Percentiles rank a stretch among this genome's conserved stretches.
phyloP scores from a whole-genome alignment of 1,139 yeast genomes.

The Suhomyces atakaporum region DNA sequence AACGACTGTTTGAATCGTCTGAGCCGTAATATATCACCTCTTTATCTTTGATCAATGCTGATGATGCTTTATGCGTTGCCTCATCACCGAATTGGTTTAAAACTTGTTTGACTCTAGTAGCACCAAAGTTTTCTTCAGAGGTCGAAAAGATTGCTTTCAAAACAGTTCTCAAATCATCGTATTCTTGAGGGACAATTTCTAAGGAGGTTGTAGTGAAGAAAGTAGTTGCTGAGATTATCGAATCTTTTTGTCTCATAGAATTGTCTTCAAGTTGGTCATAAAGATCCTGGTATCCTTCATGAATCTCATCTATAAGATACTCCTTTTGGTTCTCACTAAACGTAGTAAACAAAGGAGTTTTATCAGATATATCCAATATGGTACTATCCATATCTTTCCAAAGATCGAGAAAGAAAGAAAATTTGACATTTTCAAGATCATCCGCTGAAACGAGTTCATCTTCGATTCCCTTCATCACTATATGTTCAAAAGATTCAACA shows the following conservation, averaged over 20 bases:
- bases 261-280: conserved; percentile 43
- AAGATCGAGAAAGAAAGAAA: conserved; percentile 49
- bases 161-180: conserved; percentile 38
- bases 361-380: conserved; percentile 30
- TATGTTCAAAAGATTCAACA: conserved; percentile 58
- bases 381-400: conserved; percentile 58
- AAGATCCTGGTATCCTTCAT: conserved; percentile 27
- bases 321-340: conserved; percentile 30
- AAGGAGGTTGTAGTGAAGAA: conserved; percentile 34
- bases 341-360: conserved; percentile 36
- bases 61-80: conserved; percentile 50
- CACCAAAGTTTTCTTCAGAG: conserved; percentile 47
- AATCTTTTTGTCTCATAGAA: conserved; percentile 61
- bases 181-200: conserved; percentile 21
- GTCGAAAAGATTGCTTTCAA: conserved; percentile 66
- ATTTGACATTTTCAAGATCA: conserved; percentile 51
- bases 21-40: conserved; percentile 55
- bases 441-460: conserved; percentile 46
- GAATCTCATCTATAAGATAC: conserved; percentile 27
- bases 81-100: conserved; percentile 47
- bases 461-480: conserved; percentile 54
- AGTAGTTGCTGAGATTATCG: conserved; percentile 35
- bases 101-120: conserved; percentile 43
- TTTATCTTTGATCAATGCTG: conserved; percentile 53
- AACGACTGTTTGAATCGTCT: conserved; percentile 47